These are phyloP conservation scores for Trematosphaeria pertusa DNA, from an alignment of 2,329 filamentous ascomycete genomes.

Conservation along the genomic window DNA sequence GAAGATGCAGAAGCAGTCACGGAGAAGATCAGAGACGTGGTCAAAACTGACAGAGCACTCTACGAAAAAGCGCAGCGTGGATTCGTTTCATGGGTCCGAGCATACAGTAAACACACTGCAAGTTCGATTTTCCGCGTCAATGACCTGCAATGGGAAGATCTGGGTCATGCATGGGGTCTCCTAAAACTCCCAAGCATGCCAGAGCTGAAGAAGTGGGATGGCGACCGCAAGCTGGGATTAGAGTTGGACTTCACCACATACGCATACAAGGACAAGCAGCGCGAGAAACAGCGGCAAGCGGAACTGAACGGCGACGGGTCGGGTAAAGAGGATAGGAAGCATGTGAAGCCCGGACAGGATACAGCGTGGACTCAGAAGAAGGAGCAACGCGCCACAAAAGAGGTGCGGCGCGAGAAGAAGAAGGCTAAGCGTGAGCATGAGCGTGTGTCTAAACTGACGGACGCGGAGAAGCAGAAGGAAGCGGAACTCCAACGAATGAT, in stretches of 20 bases:
- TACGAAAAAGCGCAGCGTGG: conserved; percentile 90
- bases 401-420: conserved; percentile 44
- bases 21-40: conserved; percentile 66
- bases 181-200: conserved; percentile 92
- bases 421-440: conserved; percentile 35
- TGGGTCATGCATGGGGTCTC: conserved; percentile 84
- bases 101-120: conserved; percentile 90
- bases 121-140: conserved; percentile 85
- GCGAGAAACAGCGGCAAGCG: conserved; percentile 52
- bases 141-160: conserved; percentile 84
- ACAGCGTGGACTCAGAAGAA: conserved; percentile 47
- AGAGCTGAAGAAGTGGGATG: conserved; percentile 64
- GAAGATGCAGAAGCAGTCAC: conserved; percentile 66
- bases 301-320: conserved; percentile 37
- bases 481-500: conserved; percentile 33
- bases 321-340: conserved; percentile 33
- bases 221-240: conserved; percentile 52
- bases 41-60: conserved; percentile 68
- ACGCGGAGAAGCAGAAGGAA: conserved; percentile 35
- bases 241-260: conserved; percentile 50
- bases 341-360: conserved; percentile 34
- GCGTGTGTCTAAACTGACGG: conserved; percentile 30
- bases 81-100: conserved; percentile 92
- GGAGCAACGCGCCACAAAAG: conserved; percentile 40
- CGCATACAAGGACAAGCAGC: conserved; percentile 54